Evolutionary conservation across 768 basidiomycete genomes (phyloP).

Genomic region (Xanthoconium stramineum): DNA sequence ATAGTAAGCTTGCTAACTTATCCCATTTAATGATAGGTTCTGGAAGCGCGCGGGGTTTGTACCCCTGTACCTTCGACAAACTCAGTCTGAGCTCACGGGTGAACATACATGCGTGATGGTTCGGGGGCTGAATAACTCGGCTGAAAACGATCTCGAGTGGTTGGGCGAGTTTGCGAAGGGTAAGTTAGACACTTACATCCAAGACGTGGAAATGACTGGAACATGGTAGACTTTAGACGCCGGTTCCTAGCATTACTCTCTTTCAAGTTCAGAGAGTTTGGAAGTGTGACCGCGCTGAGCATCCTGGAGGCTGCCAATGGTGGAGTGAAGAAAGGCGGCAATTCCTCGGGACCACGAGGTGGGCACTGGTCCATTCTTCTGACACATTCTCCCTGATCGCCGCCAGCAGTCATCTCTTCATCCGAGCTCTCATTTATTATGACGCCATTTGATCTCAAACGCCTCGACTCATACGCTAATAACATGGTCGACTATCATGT

Average conservation of each 20-base stretch:
- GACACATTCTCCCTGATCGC: not conserved
- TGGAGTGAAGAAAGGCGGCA: constrained; percentile 47
- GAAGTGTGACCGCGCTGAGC: constrained; percentile 81
- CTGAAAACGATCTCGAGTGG: constrained; percentile 70
- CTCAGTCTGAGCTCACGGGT: constrained; percentile 90
- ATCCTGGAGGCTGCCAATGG: constrained; percentile 81
- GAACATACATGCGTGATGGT: constrained; percentile 98
- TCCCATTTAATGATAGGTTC: constrained; percentile 50
- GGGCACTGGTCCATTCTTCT: constrained; percentile 31
- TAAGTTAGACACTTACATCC: constrained; percentile 24
- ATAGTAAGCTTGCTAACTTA: not conserved
- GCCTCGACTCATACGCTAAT: constrained; percentile 92
- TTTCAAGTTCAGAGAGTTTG: constrained; percentile 94
- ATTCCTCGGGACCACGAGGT: constrained; percentile 22
- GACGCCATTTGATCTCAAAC: constrained; percentile 93
- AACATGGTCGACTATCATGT: constrained; percentile 97
- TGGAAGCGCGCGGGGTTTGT: constrained; percentile 95
- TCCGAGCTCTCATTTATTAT: constrained; percentile 60
- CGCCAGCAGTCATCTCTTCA: constrained; percentile 15
- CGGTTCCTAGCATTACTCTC: constrained; percentile 88
- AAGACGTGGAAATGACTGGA: not conserved
- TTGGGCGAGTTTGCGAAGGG: constrained; percentile 85
- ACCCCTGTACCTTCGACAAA: constrained; percentile 91
- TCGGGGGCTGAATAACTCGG: constrained; percentile 70
- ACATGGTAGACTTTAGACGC: constrained; percentile 77